Base-by-base conservation (phyloP, 768 basidiomycete genomes). In the Roridomyces roridus region DNA sequence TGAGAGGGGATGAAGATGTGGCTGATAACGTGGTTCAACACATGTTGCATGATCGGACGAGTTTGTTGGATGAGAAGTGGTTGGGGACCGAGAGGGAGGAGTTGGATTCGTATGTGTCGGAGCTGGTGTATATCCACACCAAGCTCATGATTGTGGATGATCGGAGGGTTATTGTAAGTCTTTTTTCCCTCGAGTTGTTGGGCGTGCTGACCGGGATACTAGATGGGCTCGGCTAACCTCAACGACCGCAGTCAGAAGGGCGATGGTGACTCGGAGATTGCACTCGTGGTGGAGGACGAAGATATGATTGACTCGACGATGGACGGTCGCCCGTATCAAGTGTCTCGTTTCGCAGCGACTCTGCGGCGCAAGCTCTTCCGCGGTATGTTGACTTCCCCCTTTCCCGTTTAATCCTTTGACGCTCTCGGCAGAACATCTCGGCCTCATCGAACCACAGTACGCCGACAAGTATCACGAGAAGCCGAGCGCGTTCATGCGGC, bases 81-180 rank as follows among this genome's bases (percentile, higher is more conserved):
- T 62, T 88, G 41, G 96, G 95, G 6, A 85, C 80, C 1, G 84
- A 87, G 65, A 85, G 89, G 57, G 94, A 96, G 67, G 96, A 98
- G 74, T 74, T 87, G 60, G 78, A 87, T 62, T 85, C 88, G 81
- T 94, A 71, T 62, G 85, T 92, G 18, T 86, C 88, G 17, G 89
- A 92, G 72, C 59, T 90, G 63, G 72, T 89, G 18, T 94, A 94
- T 64, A 93, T 94, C 55, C 92, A 94, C 69, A 86, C 85, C 21
- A 94, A 94, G 77, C 70, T 96, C 25, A 96, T 97, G 95, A 92
- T 96, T 49, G 92, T 97, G 31, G 96, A 97, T 67, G 96, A 98
- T 68, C 80, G 85, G 29, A 80, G 88, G 31, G 94, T 97, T 41
- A 93, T 98, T 62, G 92, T 93, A 63, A 47, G 91, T 80, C 1